A percentile compares a stretch with the other conserved stretches of the same genome.
These are phyloP conservation scores for Eimeria praecox DNA, from an alignment of 169 alveolate species.

Conservation along the genomic window DNA sequence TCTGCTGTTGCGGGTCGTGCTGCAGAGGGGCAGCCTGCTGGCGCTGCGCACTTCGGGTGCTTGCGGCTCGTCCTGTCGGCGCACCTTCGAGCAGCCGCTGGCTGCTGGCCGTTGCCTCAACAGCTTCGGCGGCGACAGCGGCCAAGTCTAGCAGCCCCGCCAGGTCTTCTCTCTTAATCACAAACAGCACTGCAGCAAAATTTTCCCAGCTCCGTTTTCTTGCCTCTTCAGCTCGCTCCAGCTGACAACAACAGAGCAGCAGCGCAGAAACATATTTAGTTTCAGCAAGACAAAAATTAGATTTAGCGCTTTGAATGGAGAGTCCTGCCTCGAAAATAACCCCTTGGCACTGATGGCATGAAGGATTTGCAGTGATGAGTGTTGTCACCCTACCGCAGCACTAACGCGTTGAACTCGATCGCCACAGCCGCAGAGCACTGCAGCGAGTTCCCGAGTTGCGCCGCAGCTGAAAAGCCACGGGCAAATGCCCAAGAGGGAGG, in stretches of 20 bases:
- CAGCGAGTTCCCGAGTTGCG: constrained; percentile 64
- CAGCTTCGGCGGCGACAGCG: constrained; percentile 60
- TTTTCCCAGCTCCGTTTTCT: neutral
- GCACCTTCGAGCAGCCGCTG: neutral
- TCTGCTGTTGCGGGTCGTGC: constrained; percentile 70
- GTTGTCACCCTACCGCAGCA: constrained; percentile 39
- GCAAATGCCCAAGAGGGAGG: constrained; percentile 58
- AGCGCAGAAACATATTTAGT: neutral
- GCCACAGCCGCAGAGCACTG: constrained; percentile 50
- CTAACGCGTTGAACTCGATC: constrained; percentile 39
- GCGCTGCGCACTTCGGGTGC: constrained; percentile 34
- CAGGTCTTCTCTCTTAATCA: constrained; percentile 19
- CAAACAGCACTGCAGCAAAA: constrained; percentile 18
- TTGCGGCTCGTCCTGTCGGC: constrained; percentile 23
- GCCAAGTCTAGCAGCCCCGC: constrained; percentile 67
- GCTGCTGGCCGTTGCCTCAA: constrained; percentile 34
- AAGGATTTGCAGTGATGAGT: neutral
- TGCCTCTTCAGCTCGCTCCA: constrained; percentile 44
- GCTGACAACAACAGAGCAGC: constrained; percentile 13
- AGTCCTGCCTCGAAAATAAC: neutral
- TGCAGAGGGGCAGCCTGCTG: constrained; percentile 14
- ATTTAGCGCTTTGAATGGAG: neutral
- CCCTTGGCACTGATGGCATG: neutral
- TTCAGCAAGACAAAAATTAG: neutral
- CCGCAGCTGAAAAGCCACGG: constrained; percentile 68